A percentile compares a stretch with the other conserved stretches of the same genome.
Conservation (phyloP, 169 alveolate genomes). For the Plasmodium berghei region DNA sequence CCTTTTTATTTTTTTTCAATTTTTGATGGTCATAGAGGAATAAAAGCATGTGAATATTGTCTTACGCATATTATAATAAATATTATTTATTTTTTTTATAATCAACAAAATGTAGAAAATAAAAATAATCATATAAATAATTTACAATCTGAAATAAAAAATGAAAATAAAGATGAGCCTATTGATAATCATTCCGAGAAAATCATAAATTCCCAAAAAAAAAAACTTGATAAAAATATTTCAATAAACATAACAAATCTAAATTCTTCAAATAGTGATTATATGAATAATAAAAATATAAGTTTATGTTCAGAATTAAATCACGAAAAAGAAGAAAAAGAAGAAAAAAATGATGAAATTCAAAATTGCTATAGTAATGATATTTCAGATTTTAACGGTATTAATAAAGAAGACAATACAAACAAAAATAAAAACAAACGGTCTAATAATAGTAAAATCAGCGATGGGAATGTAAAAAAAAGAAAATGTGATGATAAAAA, state of each 20-base stretch:
- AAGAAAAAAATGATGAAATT: background rate
- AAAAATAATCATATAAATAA: background rate
- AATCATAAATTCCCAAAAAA: background rate
- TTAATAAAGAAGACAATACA: background rate
- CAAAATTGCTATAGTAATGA: too few species aligned
- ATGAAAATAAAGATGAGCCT: background rate
- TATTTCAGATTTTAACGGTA: background rate
- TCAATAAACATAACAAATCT: background rate
- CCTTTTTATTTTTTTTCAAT: conserved; percentile 61
- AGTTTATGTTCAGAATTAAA: background rate
- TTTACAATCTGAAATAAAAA: background rate
- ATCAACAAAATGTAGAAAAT: conserved; percentile 16
- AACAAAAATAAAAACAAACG: conserved; percentile 12
- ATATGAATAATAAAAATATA: background rate
- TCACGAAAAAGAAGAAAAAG: background rate
- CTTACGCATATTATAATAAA: conserved; percentile 53
- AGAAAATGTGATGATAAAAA: background rate
- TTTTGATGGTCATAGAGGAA: conserved; percentile 72
- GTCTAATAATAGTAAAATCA: background rate
- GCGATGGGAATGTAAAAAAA: background rate
- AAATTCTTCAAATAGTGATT: background rate
- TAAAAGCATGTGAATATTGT: conserved; percentile 72
- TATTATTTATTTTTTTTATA: conserved; percentile 56
- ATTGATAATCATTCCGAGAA: background rate
- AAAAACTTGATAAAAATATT: background rate